Percentiles rank a stretch among this genome's conserved stretches.
Evolutionary conservation across 345 rosid genomes (phyloP).

Genomic region (Dimocarpus longan): DNA sequence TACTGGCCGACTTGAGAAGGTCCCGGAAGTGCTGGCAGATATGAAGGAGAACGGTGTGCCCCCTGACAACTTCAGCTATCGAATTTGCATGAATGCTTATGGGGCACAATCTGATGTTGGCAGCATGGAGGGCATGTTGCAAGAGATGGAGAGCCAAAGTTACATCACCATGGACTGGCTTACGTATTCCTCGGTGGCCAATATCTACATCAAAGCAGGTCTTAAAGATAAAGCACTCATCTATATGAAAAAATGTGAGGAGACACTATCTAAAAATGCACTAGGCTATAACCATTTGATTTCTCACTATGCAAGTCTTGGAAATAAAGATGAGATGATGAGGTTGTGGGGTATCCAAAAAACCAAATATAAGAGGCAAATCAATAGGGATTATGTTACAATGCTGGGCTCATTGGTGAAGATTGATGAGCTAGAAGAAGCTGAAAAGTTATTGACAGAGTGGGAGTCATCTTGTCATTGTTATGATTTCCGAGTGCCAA

Average conservation of each 20-base stretch:
- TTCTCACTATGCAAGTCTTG: constrained; percentile 43
- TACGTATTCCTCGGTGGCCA: constrained; percentile 39
- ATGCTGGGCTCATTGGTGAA: constrained; percentile 42
- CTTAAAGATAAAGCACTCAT: constrained; percentile 33
- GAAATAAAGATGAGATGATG: constrained; percentile 46
- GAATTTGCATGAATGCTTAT: constrained; percentile 42
- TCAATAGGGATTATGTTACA: constrained; percentile 41
- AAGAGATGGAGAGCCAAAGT: constrained; percentile 39
- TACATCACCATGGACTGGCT: constrained; percentile 45
- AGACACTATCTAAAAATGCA: constrained; percentile 31
- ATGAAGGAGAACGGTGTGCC: constrained; percentile 45
- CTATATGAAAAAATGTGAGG: constrained; percentile 47
- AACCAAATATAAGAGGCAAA: constrained; percentile 34
- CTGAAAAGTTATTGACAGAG: constrained; percentile 37
- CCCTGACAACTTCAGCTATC: constrained; percentile 47
- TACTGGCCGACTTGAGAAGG: constrained; percentile 39
- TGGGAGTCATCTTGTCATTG: constrained; percentile 42
- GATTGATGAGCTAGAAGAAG: constrained; percentile 43
- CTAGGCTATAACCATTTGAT: constrained; percentile 44
- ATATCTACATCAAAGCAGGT: constrained; percentile 40
- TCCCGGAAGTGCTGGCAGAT: constrained; percentile 37
- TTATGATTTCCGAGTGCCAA: constrained; percentile 53
- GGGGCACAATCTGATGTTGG: constrained; percentile 36
- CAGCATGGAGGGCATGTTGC: constrained; percentile 38
- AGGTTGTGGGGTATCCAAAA: constrained; percentile 46